Conservation (phyloP, 2,329 filamentous ascomycete genomes). For the Fusarium liriodendri region DNA sequence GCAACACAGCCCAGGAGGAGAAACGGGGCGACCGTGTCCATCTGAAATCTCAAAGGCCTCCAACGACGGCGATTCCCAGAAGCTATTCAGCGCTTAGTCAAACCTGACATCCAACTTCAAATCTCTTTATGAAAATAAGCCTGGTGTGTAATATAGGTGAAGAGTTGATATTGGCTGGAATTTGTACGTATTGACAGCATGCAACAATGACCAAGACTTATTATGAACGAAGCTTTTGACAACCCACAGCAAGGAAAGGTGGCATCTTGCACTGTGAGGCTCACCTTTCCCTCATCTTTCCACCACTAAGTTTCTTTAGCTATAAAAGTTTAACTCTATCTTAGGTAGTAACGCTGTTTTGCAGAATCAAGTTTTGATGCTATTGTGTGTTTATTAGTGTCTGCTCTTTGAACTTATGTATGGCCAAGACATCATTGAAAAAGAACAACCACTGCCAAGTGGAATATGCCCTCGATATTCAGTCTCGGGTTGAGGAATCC, state of each 20-base stretch:
- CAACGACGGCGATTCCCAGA: background rate
- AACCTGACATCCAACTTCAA: background rate
- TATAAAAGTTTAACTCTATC: too few relatives aligned
- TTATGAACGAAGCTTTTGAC: background rate
- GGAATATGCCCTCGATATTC: background rate
- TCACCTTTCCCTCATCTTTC: too few relatives aligned
- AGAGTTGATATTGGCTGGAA: background rate
- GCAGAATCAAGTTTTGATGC: too few relatives aligned
- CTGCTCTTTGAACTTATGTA: too few relatives aligned
- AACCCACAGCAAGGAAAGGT: background rate
- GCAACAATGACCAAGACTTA: background rate
- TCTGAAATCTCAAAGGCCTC: background rate
- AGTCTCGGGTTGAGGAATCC: background rate
- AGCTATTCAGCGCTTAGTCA: background rate
- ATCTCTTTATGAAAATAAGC: background rate
- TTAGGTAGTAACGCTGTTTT: too few relatives aligned
- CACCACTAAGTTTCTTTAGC: too few relatives aligned
- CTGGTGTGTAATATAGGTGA: too few relatives aligned
- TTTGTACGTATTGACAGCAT: background rate
- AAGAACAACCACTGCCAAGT: background rate
- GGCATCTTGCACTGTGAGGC: too few relatives aligned
- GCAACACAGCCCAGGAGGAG: background rate
- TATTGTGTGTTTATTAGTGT: too few relatives aligned
- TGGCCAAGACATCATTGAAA: too few relatives aligned
- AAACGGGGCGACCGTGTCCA: background rate